Conservation (phyloP, 805 yeast genomes). For the Nakazawaea laoshanensis region DNA sequence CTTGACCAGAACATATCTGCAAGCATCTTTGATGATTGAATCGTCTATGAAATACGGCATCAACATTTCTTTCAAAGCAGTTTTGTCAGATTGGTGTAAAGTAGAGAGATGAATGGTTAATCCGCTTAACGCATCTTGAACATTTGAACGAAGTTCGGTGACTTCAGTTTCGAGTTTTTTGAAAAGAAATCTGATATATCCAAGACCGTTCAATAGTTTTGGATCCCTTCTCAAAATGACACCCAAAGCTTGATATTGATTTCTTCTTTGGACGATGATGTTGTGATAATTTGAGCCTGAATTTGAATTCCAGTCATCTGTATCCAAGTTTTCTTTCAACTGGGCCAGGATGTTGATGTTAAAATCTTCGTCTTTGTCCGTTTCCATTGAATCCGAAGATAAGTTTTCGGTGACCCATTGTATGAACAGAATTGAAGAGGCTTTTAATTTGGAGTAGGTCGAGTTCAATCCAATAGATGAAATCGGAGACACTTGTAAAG, state of each 20-base stretch:
- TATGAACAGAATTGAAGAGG: slow-evolving; percentile 52
- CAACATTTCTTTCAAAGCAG: slow-evolving; percentile 30
- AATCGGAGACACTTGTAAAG: slow-evolving; percentile 34
- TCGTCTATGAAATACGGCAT: slow-evolving; percentile 28
- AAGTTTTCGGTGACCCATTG: slow-evolving; percentile 40
- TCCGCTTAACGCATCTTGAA: slow-evolving; percentile 64
- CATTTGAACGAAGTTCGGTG: slow-evolving; percentile 51
- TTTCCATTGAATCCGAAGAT: slow-evolving; percentile 12
- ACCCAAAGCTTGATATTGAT: slow-evolving; percentile 76
- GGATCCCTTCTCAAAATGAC: slow-evolving; percentile 42
- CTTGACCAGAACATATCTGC: slow-evolving; percentile 58
- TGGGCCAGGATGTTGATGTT: slow-evolving; percentile 39
- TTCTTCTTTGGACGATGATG: slow-evolving; percentile 38
- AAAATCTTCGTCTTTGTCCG: slow-evolving; percentile 19
- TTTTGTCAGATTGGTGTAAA: slow-evolving; percentile 29
- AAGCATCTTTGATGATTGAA: slow-evolving; percentile 19
- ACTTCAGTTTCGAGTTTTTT: slow-evolving; percentile 60
- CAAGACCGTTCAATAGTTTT: slow-evolving; percentile 32
- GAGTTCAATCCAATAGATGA: slow-evolving; percentile 56
- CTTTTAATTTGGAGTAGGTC: slow-evolving; percentile 40
- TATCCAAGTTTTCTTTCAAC: slow-evolving; percentile 40
- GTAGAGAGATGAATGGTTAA: slow-evolving; percentile 39
- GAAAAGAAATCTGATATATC: slow-evolving; percentile 57
- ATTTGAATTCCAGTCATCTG: slow-evolving; percentile 20
- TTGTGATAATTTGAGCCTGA: slow-evolving; percentile 25